Base-by-base conservation (phyloP, 305 asterid genomes). In the Withania somnifera region DNA sequence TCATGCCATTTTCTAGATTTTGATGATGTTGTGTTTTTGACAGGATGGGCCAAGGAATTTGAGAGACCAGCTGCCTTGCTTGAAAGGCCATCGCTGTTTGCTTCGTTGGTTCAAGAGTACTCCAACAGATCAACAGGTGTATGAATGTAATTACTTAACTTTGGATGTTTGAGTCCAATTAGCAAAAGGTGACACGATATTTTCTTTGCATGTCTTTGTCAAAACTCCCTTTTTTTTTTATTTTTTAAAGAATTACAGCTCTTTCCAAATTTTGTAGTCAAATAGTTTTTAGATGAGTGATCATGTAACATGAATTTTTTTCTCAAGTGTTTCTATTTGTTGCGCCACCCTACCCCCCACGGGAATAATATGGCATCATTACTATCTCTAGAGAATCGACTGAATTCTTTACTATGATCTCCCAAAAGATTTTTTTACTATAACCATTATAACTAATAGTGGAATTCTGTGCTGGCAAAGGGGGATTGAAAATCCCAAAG, bases 81-180 rank as follows among this genome's bases (percentile, higher is more conserved):
- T 0, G 90, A 88, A 66, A 82, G 89, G 68, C 85, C 84, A 0
- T 88, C 95, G 7, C 64, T 91, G 32, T 91, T 91, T 83, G 91
- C 90, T 30, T 87, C 92, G 36, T 79, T 91, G 86, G 93, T 91
- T 77, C 89, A 90, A 79, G 95, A 91, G 77, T 91, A 91, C 67
- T 88, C 92, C 57, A 87, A 86, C 57, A 81, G 95, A 81, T 87
- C 95, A 81, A 75, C 88, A 22, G 91, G 84, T 53, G 64, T 85
- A 52, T 90, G 84, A 87, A n/a, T 67, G 19, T 28, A 24, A 30
- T 17, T 53, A 3, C 22, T n/a, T 11, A n/a, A 53, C 64, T 38
- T 22, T 45, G 57, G 78, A 45, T n/a, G 26, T 64, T 64, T 8
- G 26, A 66, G 76, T 64, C 28, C 50, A 47, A 14, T 45, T 26